A percentile compares a stretch with the other conserved stretches of the same genome.
Evolutionary conservation across 179 eudicot genomes (phyloP).

Genomic region (Patellifolia procumbens): DNA sequence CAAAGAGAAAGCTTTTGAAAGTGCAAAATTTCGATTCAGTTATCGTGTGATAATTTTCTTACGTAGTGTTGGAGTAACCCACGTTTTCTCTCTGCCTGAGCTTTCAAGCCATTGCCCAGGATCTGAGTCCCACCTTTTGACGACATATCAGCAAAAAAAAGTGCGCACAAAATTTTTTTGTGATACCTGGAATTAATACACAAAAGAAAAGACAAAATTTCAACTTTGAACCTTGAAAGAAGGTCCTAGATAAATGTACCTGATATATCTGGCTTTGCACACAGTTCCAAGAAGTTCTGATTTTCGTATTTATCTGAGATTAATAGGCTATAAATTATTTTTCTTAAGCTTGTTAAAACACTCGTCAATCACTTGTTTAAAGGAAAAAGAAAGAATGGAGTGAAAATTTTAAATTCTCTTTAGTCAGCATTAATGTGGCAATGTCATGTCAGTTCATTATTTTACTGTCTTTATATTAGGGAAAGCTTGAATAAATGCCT

Average conservation of each 20-base stretch:
- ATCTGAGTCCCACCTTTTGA: too few species aligned
- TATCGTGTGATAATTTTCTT: too few species aligned
- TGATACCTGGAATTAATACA: not conserved
- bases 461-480: not conserved
- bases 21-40: too few species aligned
- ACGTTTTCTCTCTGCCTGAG: too few species aligned
- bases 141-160: not conserved
- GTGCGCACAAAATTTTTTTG: not conserved
- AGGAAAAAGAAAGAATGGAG: not conserved
- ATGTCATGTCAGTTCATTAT: slow-evolving; percentile 4
- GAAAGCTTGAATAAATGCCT: slow-evolving; percentile 11
- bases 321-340: not conserved
- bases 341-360: not conserved
- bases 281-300: not conserved
- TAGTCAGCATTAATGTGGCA: slow-evolving; percentile 7
- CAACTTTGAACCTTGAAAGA: not conserved
- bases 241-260: not conserved
- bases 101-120: too few species aligned
- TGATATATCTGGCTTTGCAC: not conserved
- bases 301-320: not conserved
- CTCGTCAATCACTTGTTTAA: not conserved
- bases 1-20: too few species aligned
- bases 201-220: not conserved
- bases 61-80: too few species aligned
- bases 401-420: not conserved